Conservation (phyloP, 176 grass and related monocot genomes). For the Oryza coarctata region DNA sequence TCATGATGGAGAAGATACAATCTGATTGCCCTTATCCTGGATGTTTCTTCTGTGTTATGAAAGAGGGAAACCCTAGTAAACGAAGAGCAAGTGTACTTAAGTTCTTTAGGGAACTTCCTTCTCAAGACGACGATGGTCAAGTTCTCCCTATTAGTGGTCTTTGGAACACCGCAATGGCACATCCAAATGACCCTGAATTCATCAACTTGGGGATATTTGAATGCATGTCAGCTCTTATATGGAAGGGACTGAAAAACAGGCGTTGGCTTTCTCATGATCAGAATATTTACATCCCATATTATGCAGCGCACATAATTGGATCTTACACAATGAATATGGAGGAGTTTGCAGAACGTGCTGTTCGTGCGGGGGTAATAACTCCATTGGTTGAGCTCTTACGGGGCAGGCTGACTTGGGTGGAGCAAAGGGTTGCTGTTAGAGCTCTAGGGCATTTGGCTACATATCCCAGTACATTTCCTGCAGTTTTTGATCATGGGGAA, state of each 20-base stretch:
- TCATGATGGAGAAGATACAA: conserved; percentile 71
- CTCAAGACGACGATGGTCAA: conserved; percentile 92
- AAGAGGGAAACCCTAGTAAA: conserved; percentile 92
- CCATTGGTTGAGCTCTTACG: conserved; percentile 93
- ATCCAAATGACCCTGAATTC: conserved; percentile 97
- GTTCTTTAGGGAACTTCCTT: conserved; percentile 95
- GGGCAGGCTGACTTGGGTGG: conserved; percentile 96
- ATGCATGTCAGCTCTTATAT: conserved; percentile 95
- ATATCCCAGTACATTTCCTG: conserved; percentile 83
- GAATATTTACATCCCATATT: conserved; percentile 98
- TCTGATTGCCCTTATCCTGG: conserved; percentile 93
- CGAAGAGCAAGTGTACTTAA: conserved; percentile 80
- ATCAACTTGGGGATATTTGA: conserved; percentile 96
- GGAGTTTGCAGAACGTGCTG: conserved; percentile 87
- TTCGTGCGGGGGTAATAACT: conserved; percentile 88
- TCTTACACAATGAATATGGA: conserved; percentile 99
- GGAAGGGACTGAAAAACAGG: conserved; percentile 97
- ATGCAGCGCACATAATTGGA: conserved; percentile 96
- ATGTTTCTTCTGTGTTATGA: conserved; percentile 99
- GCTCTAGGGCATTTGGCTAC: conserved; percentile 96
- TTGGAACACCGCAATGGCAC: conserved; percentile 98
- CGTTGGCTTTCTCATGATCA: conserved; percentile 97
- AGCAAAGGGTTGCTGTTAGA: conserved; percentile 96
- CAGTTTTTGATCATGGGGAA: conserved; percentile 87
- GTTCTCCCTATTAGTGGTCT: conserved; percentile 94